phyloP scores from a whole-genome alignment of 2,329 filamentous ascomycete genomes.

The Neopestalotiopsis clavispora region DNA sequence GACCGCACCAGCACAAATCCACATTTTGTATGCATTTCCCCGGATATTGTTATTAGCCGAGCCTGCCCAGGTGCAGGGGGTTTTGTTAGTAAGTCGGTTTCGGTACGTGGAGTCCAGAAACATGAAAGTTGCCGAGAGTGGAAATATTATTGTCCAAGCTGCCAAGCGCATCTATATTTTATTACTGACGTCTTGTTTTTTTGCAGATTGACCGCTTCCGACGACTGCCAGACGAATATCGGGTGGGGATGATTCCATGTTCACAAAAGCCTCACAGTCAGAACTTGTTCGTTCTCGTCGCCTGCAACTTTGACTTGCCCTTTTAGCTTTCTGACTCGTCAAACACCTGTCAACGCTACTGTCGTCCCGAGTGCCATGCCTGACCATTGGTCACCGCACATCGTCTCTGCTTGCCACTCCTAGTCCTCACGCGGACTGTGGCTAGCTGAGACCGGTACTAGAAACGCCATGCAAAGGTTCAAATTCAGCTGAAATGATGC shows the following conservation, averaged over 20 bases:
- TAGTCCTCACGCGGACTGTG: background rate
- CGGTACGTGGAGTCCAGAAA: background rate
- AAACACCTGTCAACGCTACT: background rate
- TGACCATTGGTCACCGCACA: conserved; percentile 2
- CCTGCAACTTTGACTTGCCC: background rate
- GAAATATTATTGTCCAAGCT: too few species aligned
- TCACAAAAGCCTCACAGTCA: too few species aligned
- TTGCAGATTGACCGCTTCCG: too few species aligned
- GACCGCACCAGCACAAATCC: background rate
- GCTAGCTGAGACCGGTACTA: background rate
- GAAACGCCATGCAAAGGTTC: background rate
- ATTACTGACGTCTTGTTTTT: too few species aligned
- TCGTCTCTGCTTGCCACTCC: background rate
- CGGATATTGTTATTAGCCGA: conserved; percentile 8
- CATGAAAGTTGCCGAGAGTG: too few species aligned
- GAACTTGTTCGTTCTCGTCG: too few species aligned
- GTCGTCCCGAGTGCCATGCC: background rate
- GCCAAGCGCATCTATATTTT: too few species aligned
- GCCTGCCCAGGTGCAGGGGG: background rate
- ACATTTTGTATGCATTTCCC: conserved; percentile 3
- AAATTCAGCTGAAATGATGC: background rate
- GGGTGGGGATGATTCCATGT: too few species aligned
- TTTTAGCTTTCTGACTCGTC: background rate
- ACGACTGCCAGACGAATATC: too few species aligned
- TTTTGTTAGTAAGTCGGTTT: background rate